Evolutionary conservation across 176 grass and related monocot species (phyloP), one percentile per base, ranked within the genome.

Genomic region (Thinopyrum elongatum): DNA sequence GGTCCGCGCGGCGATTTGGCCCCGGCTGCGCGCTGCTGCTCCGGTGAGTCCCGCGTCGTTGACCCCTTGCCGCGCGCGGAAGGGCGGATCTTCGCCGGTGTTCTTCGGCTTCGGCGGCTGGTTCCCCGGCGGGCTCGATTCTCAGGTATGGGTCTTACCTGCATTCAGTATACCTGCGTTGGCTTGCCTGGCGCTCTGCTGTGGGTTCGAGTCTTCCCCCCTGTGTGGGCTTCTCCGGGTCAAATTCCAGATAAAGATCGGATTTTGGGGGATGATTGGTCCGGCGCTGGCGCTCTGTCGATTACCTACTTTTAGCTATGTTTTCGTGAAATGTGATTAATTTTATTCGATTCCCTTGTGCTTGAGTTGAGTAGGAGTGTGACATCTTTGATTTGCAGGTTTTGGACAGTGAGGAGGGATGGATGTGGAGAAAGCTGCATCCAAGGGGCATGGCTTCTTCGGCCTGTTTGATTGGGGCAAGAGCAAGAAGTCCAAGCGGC

Each of bases 401-500:
- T 66, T 31, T 58, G 6, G 77, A 68, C 28, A 84, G 67, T 62
- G 57, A 85, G 70, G 61, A 80, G 70, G 69, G 55, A 93, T 98
- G 93, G 89, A 89, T 82, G 91, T 91, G 51, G 93, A 95, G 76
- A 95, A 93, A 84, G 73, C 86, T 80, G 79, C 64, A 74, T 81
- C 94, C 19, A 97, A 98, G 79, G 87, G 90, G 2, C 92, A 81
- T 91, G 92, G 89, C 64, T 97, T 97, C 90, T 93, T 94, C 62
- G 82, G 88, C 77, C 76, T 94, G 4, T 91, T 97, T 64, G 92
- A 99, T 73, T 99, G 94, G 97, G 83, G 88, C 74, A 96, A 76
- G 74, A 76, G 46, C 46, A 76, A 90, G 76, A 99, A 96, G 72
- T 88, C 92, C 5, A 93, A 81, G 84, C 87, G 92, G 73, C 92